A percentile compares a stretch with the other conserved stretches of the same genome.
Evolutionary conservation across 306 rosid genomes (phyloP).

Genomic region (Alnus rubra): DNA sequence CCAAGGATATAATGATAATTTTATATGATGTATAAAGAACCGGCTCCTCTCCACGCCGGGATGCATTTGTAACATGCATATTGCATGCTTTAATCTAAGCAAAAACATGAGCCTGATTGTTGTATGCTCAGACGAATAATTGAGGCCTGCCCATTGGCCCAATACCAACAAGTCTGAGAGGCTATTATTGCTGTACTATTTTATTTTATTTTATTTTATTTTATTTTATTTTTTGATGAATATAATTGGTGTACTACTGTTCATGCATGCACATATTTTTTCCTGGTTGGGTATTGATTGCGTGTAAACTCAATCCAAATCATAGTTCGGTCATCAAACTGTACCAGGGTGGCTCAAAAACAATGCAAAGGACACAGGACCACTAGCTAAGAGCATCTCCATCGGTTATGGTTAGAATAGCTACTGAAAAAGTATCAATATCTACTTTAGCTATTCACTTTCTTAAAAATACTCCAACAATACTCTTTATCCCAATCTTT

Average conservation of each 20-base stretch:
- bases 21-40: too few relatives aligned
- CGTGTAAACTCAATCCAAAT: not conserved
- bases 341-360: not conserved
- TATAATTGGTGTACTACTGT: too few relatives aligned
- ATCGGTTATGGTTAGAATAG: too few relatives aligned
- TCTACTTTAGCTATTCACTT: too few relatives aligned
- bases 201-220: too few relatives aligned
- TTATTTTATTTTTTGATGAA: too few relatives aligned
- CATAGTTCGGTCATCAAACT: not conserved
- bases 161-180: not conserved
- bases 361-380: slow-evolving; percentile 26
- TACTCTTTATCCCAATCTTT: too few relatives aligned
- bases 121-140: not conserved
- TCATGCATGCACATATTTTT: not conserved
- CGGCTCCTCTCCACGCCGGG: too few relatives aligned
- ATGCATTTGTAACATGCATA: not conserved
- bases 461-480: too few relatives aligned
- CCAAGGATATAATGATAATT: too few relatives aligned
- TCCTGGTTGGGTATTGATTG: not conserved
- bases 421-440: too few relatives aligned
- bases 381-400: slow-evolving; percentile 11
- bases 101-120: not conserved
- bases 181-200: too few relatives aligned
- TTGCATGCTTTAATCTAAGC: not conserved
- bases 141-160: not conserved